Conservation (phyloP, 768 basidiomycete species). For the Cystobasidium onofrii region DNA sequence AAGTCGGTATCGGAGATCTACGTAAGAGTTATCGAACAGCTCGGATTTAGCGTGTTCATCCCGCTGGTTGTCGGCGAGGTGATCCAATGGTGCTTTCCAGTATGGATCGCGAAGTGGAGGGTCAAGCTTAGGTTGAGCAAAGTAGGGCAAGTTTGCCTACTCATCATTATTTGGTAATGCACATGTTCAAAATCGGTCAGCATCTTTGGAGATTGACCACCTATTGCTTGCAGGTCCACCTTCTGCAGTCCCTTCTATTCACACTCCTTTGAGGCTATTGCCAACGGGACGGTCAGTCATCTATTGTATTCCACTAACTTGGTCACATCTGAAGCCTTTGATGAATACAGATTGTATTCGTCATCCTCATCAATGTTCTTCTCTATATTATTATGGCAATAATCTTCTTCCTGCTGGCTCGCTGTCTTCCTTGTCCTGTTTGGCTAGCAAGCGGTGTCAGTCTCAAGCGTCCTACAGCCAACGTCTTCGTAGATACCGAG, state of each 20-base stretch:
- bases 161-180: not conserved
- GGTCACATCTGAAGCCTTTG: not conserved
- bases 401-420: not conserved
- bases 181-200: not conserved
- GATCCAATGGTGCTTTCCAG: not conserved
- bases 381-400: not conserved
- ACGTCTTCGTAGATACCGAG: not conserved
- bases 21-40: conserved; percentile 41
- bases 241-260: conserved; percentile 7
- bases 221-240: conserved; percentile 1
- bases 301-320: no score
- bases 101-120: not conserved
- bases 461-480: not conserved
- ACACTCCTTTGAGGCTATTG: not conserved
- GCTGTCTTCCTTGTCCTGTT: not conserved
- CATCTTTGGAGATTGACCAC: no score
- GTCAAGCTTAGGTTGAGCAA: conserved; percentile 4
- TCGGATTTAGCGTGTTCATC: conserved; percentile 43
- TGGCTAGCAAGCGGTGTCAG: not conserved
- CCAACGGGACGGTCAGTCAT: not conserved
- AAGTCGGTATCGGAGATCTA: conserved; percentile 38
- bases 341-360: not conserved
- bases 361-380: not conserved
- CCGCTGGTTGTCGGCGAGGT: conserved; percentile 35
- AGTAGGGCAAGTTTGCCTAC: not conserved